phyloP scores from a whole-genome alignment of 225 moss, liverwort and hornwort genomes.

The Rhytidiadelphus loreus region DNA sequence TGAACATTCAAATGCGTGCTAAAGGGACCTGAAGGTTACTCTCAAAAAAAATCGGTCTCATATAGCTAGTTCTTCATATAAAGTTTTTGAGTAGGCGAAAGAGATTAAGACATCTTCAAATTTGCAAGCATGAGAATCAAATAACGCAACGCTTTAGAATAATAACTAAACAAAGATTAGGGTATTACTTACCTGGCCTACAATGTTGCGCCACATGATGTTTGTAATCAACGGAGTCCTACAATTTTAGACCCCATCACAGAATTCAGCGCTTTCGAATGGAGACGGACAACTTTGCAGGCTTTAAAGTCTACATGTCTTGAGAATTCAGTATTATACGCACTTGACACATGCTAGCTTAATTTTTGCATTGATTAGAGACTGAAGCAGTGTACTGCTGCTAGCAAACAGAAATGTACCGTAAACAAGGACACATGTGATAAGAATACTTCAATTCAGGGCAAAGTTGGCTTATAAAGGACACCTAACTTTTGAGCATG shows the following conservation, averaged over 20 bases:
- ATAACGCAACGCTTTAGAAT: neutral
- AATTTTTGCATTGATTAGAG: neutral
- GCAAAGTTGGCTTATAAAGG: neutral
- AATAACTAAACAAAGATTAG: neutral
- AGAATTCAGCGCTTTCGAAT: neutral
- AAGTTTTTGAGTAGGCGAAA: neutral
- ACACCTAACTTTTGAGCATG: neutral
- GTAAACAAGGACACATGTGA: neutral
- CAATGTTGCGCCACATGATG: slow-evolving; percentile 90
- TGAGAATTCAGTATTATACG: neutral
- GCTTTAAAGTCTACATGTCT: neutral
- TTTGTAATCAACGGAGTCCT: slow-evolving; percentile 81
- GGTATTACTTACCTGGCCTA: slow-evolving; percentile 46
- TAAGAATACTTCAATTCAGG: neutral
- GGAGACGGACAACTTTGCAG: neutral
- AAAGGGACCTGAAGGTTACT: neutral
- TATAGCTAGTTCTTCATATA: neutral
- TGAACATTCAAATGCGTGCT: neutral
- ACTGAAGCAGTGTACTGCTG: neutral
- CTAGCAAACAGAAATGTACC: neutral
- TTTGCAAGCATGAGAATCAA: neutral
- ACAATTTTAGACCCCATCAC: slow-evolving; percentile 6
- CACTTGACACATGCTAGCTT: neutral
- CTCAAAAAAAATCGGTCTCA: neutral
- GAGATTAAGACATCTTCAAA: neutral